Percentiles rank a stretch among this genome's conserved stretches.
Evolutionary conservation across 2,329 filamentous ascomycete genomes (phyloP).

Genomic region (Fusarium compactum): DNA sequence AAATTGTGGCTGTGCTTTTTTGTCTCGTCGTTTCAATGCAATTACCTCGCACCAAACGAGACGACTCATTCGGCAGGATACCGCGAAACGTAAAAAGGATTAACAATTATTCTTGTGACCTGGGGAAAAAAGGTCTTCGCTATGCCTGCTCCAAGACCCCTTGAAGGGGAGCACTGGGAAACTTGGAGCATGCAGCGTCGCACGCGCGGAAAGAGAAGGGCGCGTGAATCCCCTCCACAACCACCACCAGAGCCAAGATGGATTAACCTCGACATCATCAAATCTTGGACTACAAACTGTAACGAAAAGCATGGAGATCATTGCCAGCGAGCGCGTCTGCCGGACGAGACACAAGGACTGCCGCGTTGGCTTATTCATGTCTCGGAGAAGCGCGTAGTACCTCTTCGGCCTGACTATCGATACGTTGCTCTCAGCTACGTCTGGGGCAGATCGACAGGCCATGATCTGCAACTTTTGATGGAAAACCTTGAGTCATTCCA

Average conservation of each 20-base stretch:
- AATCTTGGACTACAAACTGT: neutral
- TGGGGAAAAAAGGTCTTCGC: neutral
- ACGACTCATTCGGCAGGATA: neutral
- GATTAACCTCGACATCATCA: neutral
- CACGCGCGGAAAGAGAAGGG: neutral
- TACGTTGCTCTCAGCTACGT: neutral
- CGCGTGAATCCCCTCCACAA: neutral
- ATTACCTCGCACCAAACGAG: neutral
- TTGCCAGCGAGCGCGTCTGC: neutral
- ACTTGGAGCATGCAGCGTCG: neutral
- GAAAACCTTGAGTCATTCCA: neutral
- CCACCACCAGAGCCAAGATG: neutral
- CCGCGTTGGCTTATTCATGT: neutral
- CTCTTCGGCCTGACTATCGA: neutral
- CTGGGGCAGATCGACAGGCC: neutral
- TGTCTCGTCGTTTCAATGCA: neutral
- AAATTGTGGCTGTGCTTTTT: neutral
- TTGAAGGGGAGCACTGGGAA: neutral
- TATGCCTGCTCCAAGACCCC: neutral
- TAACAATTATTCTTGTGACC: too few relatives aligned
- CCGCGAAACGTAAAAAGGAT: too few relatives aligned
- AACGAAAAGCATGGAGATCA: neutral
- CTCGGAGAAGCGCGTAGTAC: neutral
- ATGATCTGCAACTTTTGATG: neutral
- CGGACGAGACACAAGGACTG: neutral